Evolutionary conservation across 2,329 filamentous ascomycete species (phyloP).

Genomic region (Colletotrichum sp.): DNA sequence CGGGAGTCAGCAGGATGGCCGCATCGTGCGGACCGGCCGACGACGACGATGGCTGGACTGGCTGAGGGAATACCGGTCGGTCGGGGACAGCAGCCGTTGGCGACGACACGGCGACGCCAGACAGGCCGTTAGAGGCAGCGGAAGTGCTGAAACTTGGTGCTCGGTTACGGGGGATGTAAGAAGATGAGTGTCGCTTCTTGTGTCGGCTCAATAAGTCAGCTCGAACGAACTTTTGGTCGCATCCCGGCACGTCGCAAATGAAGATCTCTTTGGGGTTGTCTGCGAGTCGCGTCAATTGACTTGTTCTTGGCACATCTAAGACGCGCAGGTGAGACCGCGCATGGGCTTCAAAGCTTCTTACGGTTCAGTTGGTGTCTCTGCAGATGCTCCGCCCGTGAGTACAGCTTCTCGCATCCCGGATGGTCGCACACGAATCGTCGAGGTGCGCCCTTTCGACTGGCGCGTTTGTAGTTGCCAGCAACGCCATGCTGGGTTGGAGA

Average conservation of each 20-base stretch:
- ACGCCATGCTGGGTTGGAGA: constrained; percentile 5
- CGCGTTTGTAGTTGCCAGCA: constrained; percentile 49
- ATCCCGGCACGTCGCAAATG: constrained; percentile 76
- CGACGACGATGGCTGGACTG: constrained; percentile 30
- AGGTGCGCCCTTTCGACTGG: constrained; percentile 56
- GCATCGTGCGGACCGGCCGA: constrained; percentile 49
- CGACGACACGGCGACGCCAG: constrained; percentile 2
- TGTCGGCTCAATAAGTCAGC: constrained; percentile 77
- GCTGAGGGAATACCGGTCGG: neutral
- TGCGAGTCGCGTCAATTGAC: constrained; percentile 34
- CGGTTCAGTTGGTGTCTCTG: constrained; percentile 85
- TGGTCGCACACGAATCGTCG: constrained; percentile 68
- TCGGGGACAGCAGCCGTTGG: constrained; percentile 25
- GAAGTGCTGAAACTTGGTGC: constrained; percentile 51
- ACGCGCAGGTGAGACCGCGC: neutral
- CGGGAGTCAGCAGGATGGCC: constrained; percentile 48
- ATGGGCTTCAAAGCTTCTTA: constrained; percentile 21
- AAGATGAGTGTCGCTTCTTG: constrained; percentile 67
- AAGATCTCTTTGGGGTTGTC: constrained; percentile 84
- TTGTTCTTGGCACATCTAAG: neutral
- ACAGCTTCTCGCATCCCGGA: constrained; percentile 78
- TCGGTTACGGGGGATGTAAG: constrained; percentile 56
- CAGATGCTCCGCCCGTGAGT: constrained; percentile 81
- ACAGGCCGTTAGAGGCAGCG: constrained; percentile 19
- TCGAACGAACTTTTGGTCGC: constrained; percentile 78